These are phyloP conservation scores for Penicillium crystallinum DNA, from an alignment of 495 filamentous ascomycete species.

Conservation along the genomic window DNA sequence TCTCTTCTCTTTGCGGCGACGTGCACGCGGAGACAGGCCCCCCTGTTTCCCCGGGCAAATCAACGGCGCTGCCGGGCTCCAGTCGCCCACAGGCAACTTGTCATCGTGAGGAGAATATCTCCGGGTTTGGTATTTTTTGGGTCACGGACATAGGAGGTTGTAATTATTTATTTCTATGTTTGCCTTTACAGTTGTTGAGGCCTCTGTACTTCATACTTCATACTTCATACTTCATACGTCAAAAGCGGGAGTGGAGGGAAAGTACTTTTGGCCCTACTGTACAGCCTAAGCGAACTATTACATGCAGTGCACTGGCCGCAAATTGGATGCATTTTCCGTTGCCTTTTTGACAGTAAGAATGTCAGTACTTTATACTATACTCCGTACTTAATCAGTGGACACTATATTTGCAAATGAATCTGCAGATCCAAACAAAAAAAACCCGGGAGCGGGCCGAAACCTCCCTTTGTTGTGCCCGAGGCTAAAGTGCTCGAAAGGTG, in stretches of 20 bases:
- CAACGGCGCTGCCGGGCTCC: slow-evolving; percentile 17
- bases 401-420: no score
- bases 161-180: no score
- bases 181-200: background rate
- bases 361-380: no score
- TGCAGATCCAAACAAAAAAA: background rate
- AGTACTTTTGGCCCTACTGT: slow-evolving; percentile 26
- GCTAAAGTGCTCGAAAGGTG: background rate
- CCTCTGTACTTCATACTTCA: background rate
- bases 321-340: slow-evolving; percentile 30
- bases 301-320: slow-evolving; percentile 31
- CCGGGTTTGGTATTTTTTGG: no score
- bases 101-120: slow-evolving; percentile 12
- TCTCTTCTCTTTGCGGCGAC: slow-evolving; percentile 40
- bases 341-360: slow-evolving; percentile 11
- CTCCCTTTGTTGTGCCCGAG: slow-evolving; percentile 13
- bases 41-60: slow-evolving; percentile 43
- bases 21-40: slow-evolving; percentile 31
- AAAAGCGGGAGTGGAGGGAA: slow-evolving; percentile 9
- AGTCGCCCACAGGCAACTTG: slow-evolving; percentile 15
- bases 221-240: no score
- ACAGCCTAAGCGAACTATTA: slow-evolving; percentile 30
- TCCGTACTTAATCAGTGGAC: no score
- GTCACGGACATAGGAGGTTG: no score
- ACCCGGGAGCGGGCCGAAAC: slow-evolving; percentile 29